A percentile compares a stretch with the other conserved stretches of the same genome.
These are phyloP conservation scores for Zalaria obscura DNA, from an alignment of 2,329 filamentous ascomycete species.

Conservation along the genomic window DNA sequence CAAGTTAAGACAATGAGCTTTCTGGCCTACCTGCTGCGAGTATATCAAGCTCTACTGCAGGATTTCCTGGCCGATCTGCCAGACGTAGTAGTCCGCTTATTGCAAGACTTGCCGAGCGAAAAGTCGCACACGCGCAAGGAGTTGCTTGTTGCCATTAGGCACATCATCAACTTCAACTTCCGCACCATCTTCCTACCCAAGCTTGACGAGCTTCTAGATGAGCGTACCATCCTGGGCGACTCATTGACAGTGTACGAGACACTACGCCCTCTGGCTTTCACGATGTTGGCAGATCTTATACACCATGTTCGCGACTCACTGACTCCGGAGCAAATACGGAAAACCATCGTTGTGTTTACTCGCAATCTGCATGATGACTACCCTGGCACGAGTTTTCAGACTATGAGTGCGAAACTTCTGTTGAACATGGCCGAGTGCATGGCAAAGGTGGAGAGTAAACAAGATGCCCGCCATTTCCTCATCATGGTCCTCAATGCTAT, in stretches of 20 bases:
- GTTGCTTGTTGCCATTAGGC: constrained; percentile 84
- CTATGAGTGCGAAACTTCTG: constrained; percentile 94
- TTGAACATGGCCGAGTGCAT: constrained; percentile 98
- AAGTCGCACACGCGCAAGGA: constrained; percentile 92
- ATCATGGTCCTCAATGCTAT: constrained; percentile 98
- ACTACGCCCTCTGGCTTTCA: constrained; percentile 88
- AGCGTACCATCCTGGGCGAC: constrained; percentile 87
- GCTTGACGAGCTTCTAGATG: constrained; percentile 89
- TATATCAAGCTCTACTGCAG: constrained; percentile 72
- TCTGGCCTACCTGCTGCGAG: constrained; percentile 76
- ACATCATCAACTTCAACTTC: constrained; percentile 99
- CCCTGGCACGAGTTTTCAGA: constrained; percentile 96
- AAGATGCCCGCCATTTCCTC: constrained; percentile 85
- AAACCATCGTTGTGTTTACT: constrained; percentile 94
- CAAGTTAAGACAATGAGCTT: constrained; percentile 99
- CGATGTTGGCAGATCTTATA: constrained; percentile 95
- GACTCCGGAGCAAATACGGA: constrained; percentile 77
- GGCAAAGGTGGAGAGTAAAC: constrained; percentile 82
- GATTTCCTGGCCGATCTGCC: constrained; percentile 82
- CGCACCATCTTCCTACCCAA: constrained; percentile 86
- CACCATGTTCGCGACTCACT: constrained; percentile 91
- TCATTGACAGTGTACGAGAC: constrained; percentile 94
- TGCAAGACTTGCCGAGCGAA: constrained; percentile 89
- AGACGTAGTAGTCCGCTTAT: constrained; percentile 73
- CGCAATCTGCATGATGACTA: constrained; percentile 91